Evolutionary conservation across 495 filamentous ascomycete species (phyloP).

Genomic region (Barbatosphaeria neglecta): DNA sequence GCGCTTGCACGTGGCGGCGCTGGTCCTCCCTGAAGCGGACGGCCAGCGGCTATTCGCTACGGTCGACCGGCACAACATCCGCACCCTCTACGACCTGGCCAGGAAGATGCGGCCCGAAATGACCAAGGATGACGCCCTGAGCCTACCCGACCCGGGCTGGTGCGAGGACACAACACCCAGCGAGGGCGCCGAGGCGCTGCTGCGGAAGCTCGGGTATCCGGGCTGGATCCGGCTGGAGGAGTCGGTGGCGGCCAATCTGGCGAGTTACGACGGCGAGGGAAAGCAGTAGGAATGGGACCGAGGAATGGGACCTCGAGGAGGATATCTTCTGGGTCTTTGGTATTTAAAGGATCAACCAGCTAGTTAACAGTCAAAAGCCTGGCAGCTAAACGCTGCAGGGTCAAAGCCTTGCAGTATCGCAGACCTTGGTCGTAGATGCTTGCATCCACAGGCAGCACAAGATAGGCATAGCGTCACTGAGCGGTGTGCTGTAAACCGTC

Average conservation of each 20-base stretch:
- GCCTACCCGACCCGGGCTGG: slow-evolving; percentile 14
- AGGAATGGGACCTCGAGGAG: too few relatives aligned
- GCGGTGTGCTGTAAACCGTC: too few relatives aligned
- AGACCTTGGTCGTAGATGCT: too few relatives aligned
- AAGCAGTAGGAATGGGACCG: too few relatives aligned
- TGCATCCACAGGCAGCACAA: too few relatives aligned
- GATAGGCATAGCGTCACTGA: too few relatives aligned
- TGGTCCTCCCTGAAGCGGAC: slow-evolving; percentile 12
- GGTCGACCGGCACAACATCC: slow-evolving; percentile 18
- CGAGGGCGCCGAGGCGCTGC: slow-evolving; percentile 14
- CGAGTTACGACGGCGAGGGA: slow-evolving; percentile 7
- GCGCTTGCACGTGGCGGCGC: slow-evolving; percentile 19
- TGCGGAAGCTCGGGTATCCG: slow-evolving; percentile 17
- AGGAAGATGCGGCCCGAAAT: slow-evolving; percentile 16
- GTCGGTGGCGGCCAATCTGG: slow-evolving; percentile 15
- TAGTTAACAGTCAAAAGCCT: too few relatives aligned
- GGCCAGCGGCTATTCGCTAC: slow-evolving; percentile 21
- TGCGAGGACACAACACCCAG: slow-evolving; percentile 23
- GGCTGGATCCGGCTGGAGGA: slow-evolving; percentile 24
- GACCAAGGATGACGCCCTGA: slow-evolving; percentile 8
- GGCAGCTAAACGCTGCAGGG: too few relatives aligned
- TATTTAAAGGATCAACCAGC: too few relatives aligned
- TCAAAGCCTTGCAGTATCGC: too few relatives aligned
- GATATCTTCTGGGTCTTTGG: too few relatives aligned
- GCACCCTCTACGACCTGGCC: slow-evolving; percentile 16